phyloP scores from a whole-genome alignment of 768 basidiomycete species.

The Suillus plorans region DNA sequence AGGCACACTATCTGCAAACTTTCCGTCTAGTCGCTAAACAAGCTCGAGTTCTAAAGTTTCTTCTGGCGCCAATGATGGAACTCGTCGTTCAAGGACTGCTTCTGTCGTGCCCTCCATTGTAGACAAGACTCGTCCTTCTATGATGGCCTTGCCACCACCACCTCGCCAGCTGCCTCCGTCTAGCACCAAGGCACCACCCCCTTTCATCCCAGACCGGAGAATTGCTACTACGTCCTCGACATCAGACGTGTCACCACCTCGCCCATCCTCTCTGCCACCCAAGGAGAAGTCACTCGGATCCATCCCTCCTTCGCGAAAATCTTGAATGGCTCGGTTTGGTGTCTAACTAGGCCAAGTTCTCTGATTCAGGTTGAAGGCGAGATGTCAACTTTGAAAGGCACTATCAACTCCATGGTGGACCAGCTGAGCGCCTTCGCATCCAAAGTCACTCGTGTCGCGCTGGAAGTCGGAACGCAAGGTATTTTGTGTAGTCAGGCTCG shows the following conservation, averaged over 20 bases:
- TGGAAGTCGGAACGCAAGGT: slow-evolving; percentile 90
- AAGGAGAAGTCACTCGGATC: no score
- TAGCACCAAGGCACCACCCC: slow-evolving; percentile 70
- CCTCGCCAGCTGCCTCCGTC: slow-evolving; percentile 73
- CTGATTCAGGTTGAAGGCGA: slow-evolving; percentile 81
- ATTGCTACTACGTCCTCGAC: slow-evolving; percentile 41
- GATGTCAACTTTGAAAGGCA: slow-evolving; percentile 80
- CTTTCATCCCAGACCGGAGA: slow-evolving; percentile 72
- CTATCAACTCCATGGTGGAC: slow-evolving; percentile 95
- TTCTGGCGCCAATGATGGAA: slow-evolving; percentile 46
- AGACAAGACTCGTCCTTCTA: slow-evolving; percentile 83
- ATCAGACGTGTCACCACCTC: slow-evolving; percentile 70
- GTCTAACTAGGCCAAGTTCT: no score
- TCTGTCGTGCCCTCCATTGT: slow-evolving; percentile 54
- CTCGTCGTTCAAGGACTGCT: slow-evolving; percentile 56
- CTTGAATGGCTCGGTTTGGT: no score
- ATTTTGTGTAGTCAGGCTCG: slow-evolving; percentile 89
- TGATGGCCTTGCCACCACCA: slow-evolving; percentile 81
- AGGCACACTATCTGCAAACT: slow-evolving; percentile 84
- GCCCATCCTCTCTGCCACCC: slow-evolving; percentile 92
- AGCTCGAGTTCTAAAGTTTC: slow-evolving; percentile 57
- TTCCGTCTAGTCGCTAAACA: slow-evolving; percentile 68
- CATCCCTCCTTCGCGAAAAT: no score
- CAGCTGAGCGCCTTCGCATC: slow-evolving; percentile 83
- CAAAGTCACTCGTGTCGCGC: slow-evolving; percentile 79